Base-by-base conservation (phyloP, 2,329 filamentous ascomycete species). In the Myrmaecium sp. region DNA sequence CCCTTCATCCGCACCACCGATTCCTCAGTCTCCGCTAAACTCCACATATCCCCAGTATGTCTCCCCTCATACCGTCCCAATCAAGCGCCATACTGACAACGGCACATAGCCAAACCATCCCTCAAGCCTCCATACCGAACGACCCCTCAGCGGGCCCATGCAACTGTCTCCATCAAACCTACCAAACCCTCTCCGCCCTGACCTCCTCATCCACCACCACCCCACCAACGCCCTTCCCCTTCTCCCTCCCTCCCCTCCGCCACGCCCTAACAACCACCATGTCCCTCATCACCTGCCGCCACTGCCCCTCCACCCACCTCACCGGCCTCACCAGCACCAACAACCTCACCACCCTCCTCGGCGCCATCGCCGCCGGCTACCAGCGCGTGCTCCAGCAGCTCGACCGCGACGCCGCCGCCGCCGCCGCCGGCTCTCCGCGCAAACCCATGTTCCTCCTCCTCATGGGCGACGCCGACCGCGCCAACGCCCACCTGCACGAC, bases 141-240 rank as follows among this genome's bases (percentile, higher is more conserved):
- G n/a, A n/a, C n/a, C n/a, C n/a, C n/a, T n/a, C n/a, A n/a, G n/a
- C n/a, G n/a, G n/a, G n/a, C 11, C 40, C 41, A 9, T 62, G 58
- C 37, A 47, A 49, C 26, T 63, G 59, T 33, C 51, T 62, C 17
- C 53, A 52, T 6, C 47, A 47, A n/a, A 53, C 57, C 29, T 62
- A 59, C 36, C 44, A 62, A 3, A 52, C 51, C 2, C 41, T 61
- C 13, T 49, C 44, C 11, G 49, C 47, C 21, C 45, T 64, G 11
- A 33, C 37, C 14, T 33, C 34, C 21, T 47, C 54, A 33, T 25
- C 40, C 19, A 31, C 9, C 17, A 20, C 3, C 14, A 23, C 17
- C 14, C 30, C 9, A 17, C 18, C 9, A 15, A 25, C 26, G 18
- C 25, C n/a, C 14, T 64, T 64, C 33, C 60, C 60, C 0, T 46